Conservation (phyloP, 768 basidiomycete species). For the Leccinum disarticulatum region DNA sequence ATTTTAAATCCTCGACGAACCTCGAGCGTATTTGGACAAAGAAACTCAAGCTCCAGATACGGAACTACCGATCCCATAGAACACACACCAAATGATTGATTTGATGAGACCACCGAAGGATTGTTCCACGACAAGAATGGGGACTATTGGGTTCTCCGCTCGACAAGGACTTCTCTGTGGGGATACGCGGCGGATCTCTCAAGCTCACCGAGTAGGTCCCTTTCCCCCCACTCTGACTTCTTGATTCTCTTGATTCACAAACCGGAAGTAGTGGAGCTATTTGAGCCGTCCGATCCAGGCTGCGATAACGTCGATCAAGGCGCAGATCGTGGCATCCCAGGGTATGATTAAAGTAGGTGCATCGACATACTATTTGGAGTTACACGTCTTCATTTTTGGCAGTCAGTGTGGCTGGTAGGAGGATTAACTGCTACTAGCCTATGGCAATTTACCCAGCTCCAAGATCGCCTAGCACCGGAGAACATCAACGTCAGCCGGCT, state of each 20-base stretch:
- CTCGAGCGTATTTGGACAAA: conserved; percentile 39
- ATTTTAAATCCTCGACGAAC: neutral
- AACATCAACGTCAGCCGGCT: conserved; percentile 68
- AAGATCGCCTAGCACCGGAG: conserved; percentile 59
- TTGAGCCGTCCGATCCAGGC: conserved; percentile 77
- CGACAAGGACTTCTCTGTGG: conserved; percentile 68
- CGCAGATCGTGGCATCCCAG: conserved; percentile 66
- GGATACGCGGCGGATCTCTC: conserved; percentile 70
- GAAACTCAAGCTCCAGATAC: conserved; percentile 74
- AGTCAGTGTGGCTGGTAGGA: conserved; percentile 82
- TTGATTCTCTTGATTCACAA: conserved; percentile 1
- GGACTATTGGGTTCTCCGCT: conserved; percentile 72
- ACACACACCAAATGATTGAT: conserved; percentile 73
- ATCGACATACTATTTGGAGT: neutral
- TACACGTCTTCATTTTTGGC: conserved; percentile 13
- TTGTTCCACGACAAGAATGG: conserved; percentile 70
- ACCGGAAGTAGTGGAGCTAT: conserved; percentile 62
- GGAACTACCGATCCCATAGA: conserved; percentile 70
- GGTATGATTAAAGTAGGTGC: conserved; percentile 60
- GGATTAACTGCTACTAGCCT: conserved; percentile 76
- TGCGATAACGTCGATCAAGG: conserved; percentile 64
- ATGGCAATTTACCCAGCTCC: conserved; percentile 75
- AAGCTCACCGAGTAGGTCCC: conserved; percentile 64
- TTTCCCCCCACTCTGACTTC: conserved; percentile 10
- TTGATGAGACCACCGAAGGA: conserved; percentile 82